A percentile compares a stretch with the other conserved stretches of the same genome.
Evolutionary conservation across 495 filamentous ascomycete species (phyloP).

Genomic region (Penicillium psychrofluorescens): DNA sequence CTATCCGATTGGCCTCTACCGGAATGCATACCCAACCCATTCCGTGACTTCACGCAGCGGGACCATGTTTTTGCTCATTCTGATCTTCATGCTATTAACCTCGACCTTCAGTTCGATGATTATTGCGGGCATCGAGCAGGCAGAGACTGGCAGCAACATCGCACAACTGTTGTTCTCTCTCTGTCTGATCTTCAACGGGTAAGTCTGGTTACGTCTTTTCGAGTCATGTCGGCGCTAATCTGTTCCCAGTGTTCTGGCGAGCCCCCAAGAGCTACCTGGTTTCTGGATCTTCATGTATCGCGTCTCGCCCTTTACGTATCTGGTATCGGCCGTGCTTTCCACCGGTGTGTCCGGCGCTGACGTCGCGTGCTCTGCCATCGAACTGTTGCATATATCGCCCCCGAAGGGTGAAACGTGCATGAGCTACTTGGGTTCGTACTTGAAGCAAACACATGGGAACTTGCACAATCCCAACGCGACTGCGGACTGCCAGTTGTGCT

Average conservation of each 20-base stretch:
- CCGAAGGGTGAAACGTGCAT: conserved; percentile 45
- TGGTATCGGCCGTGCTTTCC: conserved; percentile 58
- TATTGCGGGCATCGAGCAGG: conserved; percentile 59
- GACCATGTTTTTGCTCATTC: conserved; percentile 56
- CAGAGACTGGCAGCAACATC: conserved; percentile 59
- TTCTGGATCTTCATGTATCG: conserved; percentile 90
- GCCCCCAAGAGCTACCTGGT: conserved; percentile 50
- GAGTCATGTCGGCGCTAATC: conserved; percentile 3
- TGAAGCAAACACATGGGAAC: conserved; percentile 37
- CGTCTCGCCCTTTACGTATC: conserved; percentile 66
- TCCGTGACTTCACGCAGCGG: conserved; percentile 51
- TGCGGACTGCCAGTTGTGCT: conserved; percentile 54
- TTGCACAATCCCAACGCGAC: conserved; percentile 46
- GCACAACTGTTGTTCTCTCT: conserved; percentile 61
- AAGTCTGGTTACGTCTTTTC: conserved; percentile 5
- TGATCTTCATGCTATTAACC: conserved; percentile 41
- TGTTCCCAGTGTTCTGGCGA: conserved; percentile 56
- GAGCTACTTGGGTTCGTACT: conserved; percentile 50
- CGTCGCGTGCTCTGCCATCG: conserved; percentile 53
- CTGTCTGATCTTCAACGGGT: conserved; percentile 61
- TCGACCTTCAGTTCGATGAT: conserved; percentile 52
- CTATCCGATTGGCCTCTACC: conserved; percentile 71
- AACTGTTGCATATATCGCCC: conserved; percentile 50
- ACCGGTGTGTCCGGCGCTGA: conserved; percentile 51
- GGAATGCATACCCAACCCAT: conserved; percentile 55